phyloP scores from a whole-genome alignment of 495 filamentous ascomycete species.

The Xylaria grammica region DNA sequence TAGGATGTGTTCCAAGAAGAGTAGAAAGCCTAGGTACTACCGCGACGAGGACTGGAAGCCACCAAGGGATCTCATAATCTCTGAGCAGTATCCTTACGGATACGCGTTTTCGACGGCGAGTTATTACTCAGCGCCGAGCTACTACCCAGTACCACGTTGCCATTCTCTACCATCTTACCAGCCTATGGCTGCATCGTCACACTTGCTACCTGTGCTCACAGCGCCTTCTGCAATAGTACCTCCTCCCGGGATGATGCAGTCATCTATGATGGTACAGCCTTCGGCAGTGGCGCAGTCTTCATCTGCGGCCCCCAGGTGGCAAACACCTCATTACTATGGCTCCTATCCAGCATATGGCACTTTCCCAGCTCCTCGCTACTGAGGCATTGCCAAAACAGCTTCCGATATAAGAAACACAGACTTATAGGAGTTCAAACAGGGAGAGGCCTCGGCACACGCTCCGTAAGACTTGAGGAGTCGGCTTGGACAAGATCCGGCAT shows the following conservation, averaged over 20 bases:
- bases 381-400: neutral
- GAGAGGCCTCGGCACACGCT: too few relatives aligned
- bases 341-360: neutral
- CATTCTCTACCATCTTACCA: neutral
- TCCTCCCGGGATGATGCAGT: neutral
- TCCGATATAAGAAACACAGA: too few relatives aligned
- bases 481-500: too few relatives aligned
- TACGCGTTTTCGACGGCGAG: neutral
- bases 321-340: neutral
- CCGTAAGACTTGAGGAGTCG: too few relatives aligned
- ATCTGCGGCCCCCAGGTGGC: neutral
- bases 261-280: neutral
- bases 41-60: conserved; percentile 10
- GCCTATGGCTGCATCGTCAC: neutral
- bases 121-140: neutral
- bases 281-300: neutral
- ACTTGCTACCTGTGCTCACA: neutral
- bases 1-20: neutral
- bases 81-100: neutral
- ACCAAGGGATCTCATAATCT: conserved; percentile 6
- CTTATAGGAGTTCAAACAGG: too few relatives aligned
- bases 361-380: neutral
- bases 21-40: neutral
- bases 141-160: neutral
- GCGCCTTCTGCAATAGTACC: neutral